These are phyloP conservation scores for Nephelium lappaceum DNA, from an alignment of 345 rosid species.

Conservation along the genomic window DNA sequence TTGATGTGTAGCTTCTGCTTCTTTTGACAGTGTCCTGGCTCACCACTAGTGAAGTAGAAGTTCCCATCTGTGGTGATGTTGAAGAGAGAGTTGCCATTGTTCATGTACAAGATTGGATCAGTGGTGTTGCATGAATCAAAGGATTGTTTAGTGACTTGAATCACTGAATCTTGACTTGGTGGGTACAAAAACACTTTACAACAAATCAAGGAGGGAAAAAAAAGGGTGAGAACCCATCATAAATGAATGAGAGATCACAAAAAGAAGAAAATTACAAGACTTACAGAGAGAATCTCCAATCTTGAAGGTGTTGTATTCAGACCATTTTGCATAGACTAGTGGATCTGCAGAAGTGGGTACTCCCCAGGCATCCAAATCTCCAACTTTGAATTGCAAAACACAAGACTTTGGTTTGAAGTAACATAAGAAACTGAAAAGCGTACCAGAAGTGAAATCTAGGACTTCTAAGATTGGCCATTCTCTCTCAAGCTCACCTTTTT, in stretches of 20 bases:
- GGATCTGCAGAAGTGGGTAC: constrained; percentile 66
- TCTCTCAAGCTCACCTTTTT: not conserved
- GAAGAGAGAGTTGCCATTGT: constrained; percentile 91
- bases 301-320: constrained; percentile 59
- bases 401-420: constrained; percentile 48
- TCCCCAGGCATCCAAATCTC: constrained; percentile 88
- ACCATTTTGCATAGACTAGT: constrained; percentile 70
- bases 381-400: constrained; percentile 66
- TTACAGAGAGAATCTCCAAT: constrained; percentile 86
- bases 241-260: not conserved
- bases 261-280: constrained; percentile 16
- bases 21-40: constrained; percentile 77
- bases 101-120: constrained; percentile 84
- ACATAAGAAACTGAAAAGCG: constrained; percentile 42
- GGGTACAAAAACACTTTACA: constrained; percentile 90
- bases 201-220: not conserved
- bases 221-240: not conserved
- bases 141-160: constrained; percentile 67
- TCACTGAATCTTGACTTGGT: constrained; percentile 93
- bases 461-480: constrained; percentile 32
- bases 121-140: constrained; percentile 73
- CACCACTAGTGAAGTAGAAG: constrained; percentile 84
- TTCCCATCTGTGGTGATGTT: constrained; percentile 69
- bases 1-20: constrained; percentile 77
- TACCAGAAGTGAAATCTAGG: constrained; percentile 20